Evolutionary conservation across 225 moss, liverwort and hornwort genomes (phyloP).

Genomic region (Sphagnum contortum): DNA sequence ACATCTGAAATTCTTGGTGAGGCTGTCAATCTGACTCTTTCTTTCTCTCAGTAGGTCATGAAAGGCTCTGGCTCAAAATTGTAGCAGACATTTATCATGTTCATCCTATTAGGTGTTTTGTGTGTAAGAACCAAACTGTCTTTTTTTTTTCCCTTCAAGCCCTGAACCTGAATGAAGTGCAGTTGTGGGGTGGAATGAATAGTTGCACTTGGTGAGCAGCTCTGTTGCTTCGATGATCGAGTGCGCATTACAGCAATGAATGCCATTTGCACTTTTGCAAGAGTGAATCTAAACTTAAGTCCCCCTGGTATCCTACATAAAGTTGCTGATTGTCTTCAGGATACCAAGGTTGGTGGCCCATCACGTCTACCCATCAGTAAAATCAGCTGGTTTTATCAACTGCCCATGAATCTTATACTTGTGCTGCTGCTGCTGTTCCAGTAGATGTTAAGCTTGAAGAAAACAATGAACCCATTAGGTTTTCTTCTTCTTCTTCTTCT

Average conservation of each 20-base stretch:
- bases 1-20: conserved; percentile 61
- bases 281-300: conserved; percentile 40
- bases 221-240: conserved; percentile 75
- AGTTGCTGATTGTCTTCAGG: conserved; percentile 75
- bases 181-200: conserved; percentile 2
- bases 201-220: conserved; percentile 69
- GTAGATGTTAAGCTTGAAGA: too few relatives aligned
- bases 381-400: not conserved
- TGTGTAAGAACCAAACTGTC: not conserved
- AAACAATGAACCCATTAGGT: too few relatives aligned
- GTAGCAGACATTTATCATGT: too few relatives aligned
- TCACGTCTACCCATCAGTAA: too few relatives aligned
- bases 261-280: conserved; percentile 53
- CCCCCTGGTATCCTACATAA: conserved; percentile 45
- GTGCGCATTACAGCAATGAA: conserved; percentile 69
- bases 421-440: too few relatives aligned
- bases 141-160: too few relatives aligned
- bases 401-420: not conserved
- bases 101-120: too few relatives aligned
- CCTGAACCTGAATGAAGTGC: too few relatives aligned
- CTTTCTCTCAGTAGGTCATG: too few relatives aligned
- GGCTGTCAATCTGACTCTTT: not conserved
- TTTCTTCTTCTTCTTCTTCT: too few relatives aligned
- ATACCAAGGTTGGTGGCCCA: conserved; percentile 58
- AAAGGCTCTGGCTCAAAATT: too few relatives aligned